Evolutionary conservation across 495 filamentous ascomycete genomes (phyloP).

Genomic region (Pyrenula aspistea): DNA sequence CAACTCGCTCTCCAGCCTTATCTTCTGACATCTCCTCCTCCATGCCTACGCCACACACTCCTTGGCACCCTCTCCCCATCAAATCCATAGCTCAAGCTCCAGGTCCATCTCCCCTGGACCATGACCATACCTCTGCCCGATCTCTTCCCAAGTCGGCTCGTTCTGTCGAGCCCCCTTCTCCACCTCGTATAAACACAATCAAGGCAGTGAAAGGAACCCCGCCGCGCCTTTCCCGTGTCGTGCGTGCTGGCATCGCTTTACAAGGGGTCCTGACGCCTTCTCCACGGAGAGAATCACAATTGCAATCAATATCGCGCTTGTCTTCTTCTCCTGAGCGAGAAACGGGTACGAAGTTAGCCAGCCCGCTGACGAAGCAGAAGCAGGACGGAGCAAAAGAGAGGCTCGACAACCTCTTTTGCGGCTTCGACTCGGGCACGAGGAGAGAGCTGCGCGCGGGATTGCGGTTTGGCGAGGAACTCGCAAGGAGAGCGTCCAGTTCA

Average conservation of each 20-base stretch:
- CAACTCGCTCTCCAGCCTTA: neutral
- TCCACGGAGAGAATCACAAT: neutral
- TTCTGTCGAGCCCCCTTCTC: neutral
- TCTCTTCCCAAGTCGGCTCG: neutral
- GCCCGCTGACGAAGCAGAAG: constrained; percentile 4
- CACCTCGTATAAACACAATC: neutral
- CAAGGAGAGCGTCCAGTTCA: constrained; percentile 13
- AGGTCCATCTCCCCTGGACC: neutral
- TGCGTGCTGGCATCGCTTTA: constrained; percentile 35
- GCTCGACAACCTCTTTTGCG: constrained; percentile 29
- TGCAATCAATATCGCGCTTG: neutral
- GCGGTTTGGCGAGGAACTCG: constrained; percentile 36
- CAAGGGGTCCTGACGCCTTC: constrained; percentile 24
- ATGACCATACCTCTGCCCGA: neutral
- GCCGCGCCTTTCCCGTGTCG: constrained; percentile 25
- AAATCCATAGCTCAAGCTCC: neutral
- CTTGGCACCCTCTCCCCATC: neutral
- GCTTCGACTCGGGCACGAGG: constrained; percentile 28
- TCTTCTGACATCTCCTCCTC: neutral
- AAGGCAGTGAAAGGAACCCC: neutral
- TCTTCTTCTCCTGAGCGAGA: neutral
- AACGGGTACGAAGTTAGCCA: neutral
- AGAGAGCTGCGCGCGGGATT: constrained; percentile 32
- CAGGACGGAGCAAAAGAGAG: constrained; percentile 13
- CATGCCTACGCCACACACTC: neutral